phyloP scores from a whole-genome alignment of 129 eudicot species.

The Pseudognaphalium luteoalbum region DNA sequence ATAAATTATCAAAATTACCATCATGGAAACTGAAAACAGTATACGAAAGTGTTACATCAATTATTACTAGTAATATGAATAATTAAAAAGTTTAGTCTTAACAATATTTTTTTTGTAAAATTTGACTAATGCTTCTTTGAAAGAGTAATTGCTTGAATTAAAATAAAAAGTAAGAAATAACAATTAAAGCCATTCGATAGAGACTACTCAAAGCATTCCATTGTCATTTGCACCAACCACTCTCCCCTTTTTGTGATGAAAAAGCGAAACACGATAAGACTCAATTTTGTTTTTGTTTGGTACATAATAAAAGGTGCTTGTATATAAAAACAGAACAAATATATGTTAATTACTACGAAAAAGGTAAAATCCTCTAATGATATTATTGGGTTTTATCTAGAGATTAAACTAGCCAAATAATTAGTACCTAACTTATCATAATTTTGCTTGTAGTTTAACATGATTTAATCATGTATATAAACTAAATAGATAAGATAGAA shows the following conservation, averaged over 20 bases:
- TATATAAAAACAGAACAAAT: not conserved
- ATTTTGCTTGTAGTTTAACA: not conserved
- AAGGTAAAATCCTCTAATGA: too few relatives aligned
- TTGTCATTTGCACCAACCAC: slow-evolving; percentile 19
- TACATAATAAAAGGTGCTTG: not conserved
- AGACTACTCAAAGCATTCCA: slow-evolving; percentile 21
- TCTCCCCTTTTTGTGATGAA: slow-evolving; percentile 18
- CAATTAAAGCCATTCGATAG: not conserved
- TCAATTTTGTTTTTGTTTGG: slow-evolving; percentile 12
- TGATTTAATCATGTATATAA: too few relatives aligned
- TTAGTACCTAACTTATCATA: too few relatives aligned
- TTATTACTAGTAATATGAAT: too few relatives aligned
- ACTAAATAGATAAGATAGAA: not conserved
- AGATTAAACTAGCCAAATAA: too few relatives aligned
- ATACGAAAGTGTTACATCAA: too few relatives aligned
- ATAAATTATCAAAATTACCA: too few relatives aligned
- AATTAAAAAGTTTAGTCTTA: not conserved
- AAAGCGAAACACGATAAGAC: slow-evolving; percentile 30
- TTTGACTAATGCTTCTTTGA: not conserved
- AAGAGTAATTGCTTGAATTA: not conserved
- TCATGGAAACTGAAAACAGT: too few relatives aligned
- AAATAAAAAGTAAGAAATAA: not conserved
- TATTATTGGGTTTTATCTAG: too few relatives aligned
- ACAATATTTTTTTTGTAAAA: not conserved
- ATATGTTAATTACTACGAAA: too few relatives aligned